phyloP scores from a whole-genome alignment of 2,329 filamentous ascomycete genomes.

The Xylaria sp. region DNA sequence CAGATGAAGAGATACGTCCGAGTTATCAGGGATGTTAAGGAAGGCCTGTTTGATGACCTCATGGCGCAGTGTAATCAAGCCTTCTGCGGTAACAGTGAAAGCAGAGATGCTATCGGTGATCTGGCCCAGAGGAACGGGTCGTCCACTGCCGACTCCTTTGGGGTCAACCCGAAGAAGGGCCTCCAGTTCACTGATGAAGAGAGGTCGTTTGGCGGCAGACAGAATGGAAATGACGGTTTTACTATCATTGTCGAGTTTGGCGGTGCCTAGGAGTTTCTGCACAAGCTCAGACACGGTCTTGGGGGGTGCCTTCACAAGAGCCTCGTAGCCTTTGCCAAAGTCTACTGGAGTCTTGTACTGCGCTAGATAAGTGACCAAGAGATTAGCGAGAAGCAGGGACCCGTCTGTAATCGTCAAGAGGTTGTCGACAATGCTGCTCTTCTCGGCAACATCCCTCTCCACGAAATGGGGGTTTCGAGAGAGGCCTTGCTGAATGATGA shows the following conservation, averaged over 20 bases:
- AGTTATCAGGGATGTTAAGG: slow-evolving; percentile 22
- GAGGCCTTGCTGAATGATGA: slow-evolving; percentile 23
- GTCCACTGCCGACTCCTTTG: neutral
- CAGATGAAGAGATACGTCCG: slow-evolving; percentile 21
- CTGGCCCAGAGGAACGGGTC: neutral
- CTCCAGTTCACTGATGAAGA: slow-evolving; percentile 22
- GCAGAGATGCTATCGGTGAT: slow-evolving; percentile 16
- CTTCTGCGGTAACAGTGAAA: slow-evolving; percentile 22
- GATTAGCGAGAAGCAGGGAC: slow-evolving; percentile 18
- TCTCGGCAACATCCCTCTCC: slow-evolving; percentile 7
- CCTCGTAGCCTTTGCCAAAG: slow-evolving; percentile 17
- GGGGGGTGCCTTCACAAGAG: slow-evolving; percentile 15
- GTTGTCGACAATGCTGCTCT: slow-evolving; percentile 14
- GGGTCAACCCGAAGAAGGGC: slow-evolving; percentile 17
- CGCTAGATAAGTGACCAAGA: slow-evolving; percentile 19
- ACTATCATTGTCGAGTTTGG: slow-evolving; percentile 14
- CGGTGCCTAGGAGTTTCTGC: slow-evolving; percentile 10
- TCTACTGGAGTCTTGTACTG: slow-evolving; percentile 18
- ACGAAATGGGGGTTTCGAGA: slow-evolving; percentile 7
- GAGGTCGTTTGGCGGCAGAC: slow-evolving; percentile 20
- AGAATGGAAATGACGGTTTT: slow-evolving; percentile 20
- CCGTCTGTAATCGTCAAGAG: slow-evolving; percentile 19
- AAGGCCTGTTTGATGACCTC: slow-evolving; percentile 26
- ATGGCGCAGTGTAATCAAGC: slow-evolving; percentile 19
- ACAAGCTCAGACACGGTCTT: slow-evolving; percentile 16